Evolutionary conservation across 257 asterid genomes (phyloP).

Genomic region (Capsicum chinense): DNA sequence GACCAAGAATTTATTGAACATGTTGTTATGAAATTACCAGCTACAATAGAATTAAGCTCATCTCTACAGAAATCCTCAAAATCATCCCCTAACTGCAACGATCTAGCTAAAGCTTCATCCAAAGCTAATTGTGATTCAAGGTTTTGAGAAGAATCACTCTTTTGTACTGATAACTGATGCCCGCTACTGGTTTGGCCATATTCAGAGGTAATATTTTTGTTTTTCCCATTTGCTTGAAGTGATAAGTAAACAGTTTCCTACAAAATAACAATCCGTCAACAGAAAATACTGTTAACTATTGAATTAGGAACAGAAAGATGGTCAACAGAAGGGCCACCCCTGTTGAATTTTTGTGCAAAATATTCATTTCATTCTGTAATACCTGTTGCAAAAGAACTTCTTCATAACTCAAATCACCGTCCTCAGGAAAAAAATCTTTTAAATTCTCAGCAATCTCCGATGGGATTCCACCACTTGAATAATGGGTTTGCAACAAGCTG

Average conservation of each 20-base stretch:
- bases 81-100: constrained; percentile 77
- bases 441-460: constrained; percentile 73
- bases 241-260: constrained; percentile 79
- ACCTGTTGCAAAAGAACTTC: constrained; percentile 73
- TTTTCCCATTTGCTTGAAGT: constrained; percentile 58
- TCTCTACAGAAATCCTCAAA: constrained; percentile 54
- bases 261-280: constrained; percentile 28
- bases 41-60: constrained; percentile 42
- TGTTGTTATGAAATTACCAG: constrained; percentile 46
- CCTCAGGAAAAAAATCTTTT: constrained; percentile 75
- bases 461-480: constrained; percentile 58
- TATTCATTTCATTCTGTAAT: neutral
- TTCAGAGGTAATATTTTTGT: constrained; percentile 39
- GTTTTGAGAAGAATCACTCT: constrained; percentile 49
- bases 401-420: constrained; percentile 71
- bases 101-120: constrained; percentile 89
- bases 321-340: neutral
- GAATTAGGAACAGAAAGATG: constrained; percentile 19
- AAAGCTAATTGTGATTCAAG: constrained; percentile 68
- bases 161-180: constrained; percentile 45
- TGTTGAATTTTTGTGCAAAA: neutral
- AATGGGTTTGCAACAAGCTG: constrained; percentile 48
- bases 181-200: constrained; percentile 53
- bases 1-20: constrained; percentile 3
- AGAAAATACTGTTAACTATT: constrained; percentile 1